These are phyloP conservation scores for Leucocoprinus birnbaumii DNA, from an alignment of 768 basidiomycete genomes.

Conservation along the genomic window DNA sequence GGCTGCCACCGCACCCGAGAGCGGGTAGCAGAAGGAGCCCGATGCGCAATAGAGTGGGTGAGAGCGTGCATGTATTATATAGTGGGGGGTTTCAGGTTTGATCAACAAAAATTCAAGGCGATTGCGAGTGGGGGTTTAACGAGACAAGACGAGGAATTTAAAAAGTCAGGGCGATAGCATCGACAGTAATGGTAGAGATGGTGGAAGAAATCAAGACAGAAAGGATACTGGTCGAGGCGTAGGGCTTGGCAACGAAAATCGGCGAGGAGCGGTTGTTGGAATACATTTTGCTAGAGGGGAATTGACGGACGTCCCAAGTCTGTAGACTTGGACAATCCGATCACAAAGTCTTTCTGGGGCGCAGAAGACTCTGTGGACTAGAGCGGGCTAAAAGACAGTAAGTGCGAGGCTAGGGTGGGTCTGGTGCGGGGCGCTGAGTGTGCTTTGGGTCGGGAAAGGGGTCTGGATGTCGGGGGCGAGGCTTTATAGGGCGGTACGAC, in stretches of 20 bases:
- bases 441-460: slow-evolving; percentile 5
- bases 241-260: slow-evolving; percentile 20
- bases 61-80: slow-evolving; percentile 36
- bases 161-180: slow-evolving; percentile 33
- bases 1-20: slow-evolving; percentile 81
- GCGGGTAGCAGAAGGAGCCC: slow-evolving; percentile 67
- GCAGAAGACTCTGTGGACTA: slow-evolving; percentile 22
- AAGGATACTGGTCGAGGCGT: slow-evolving; percentile 13
- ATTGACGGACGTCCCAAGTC: slow-evolving; percentile 35
- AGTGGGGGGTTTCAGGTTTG: slow-evolving; percentile 26
- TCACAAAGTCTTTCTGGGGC: slow-evolving; percentile 34
- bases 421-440: background rate
- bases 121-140: slow-evolving; percentile 24
- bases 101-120: slow-evolving; percentile 21
- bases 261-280: slow-evolving; percentile 15
- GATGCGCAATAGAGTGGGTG: slow-evolving; percentile 58
- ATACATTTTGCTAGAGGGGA: slow-evolving; percentile 38
- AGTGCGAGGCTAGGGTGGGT: slow-evolving; percentile 2
- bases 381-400: background rate
- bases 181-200: slow-evolving; percentile 28
- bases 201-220: slow-evolving; percentile 14
- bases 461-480: slow-evolving; percentile 1
- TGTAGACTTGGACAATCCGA: slow-evolving; percentile 42
- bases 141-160: slow-evolving; percentile 14
- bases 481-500: slow-evolving; percentile 2